Base-by-base conservation (phyloP, 352 stramenopile species). In the Blastocystis sp. region DNA sequence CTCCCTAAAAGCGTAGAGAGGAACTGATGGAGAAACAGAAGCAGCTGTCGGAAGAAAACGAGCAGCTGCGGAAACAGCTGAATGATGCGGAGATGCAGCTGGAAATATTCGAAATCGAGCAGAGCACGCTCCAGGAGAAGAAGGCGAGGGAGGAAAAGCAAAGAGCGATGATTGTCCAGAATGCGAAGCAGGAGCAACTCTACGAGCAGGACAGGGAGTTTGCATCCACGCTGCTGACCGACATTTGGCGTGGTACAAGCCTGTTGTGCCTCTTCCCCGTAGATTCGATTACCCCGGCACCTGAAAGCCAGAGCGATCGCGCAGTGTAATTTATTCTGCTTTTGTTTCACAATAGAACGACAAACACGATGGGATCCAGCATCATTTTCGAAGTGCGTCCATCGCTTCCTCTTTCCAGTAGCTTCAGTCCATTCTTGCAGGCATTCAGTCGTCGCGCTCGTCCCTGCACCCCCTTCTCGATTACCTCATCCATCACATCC, bases 51-150 rank as follows among this genome's bases (percentile, higher is more conserved):
- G 43, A 59, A 23, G 78, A 88, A 60, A 80, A 66, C 48, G 78
- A 88, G 17, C 43, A 80, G 41, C 52, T 88, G 43, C 62, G 43
- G 52, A 66, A 60, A 56, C 9, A 53, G 34, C 28, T 78, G 11
- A 48, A 77, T 53, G 65, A 60, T 1, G 28, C 78, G 5, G 60
- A 88, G 2, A 48, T 64, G 62, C 56, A 80, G 43, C 21, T 80
- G 62, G 78, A 88, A 74, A 69, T 80, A 23, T 28, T 60, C 17
- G 17, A 53, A 34, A 78, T 80, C 52, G 78, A 88, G 40, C 78
- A 71, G 10, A 11, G 61, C 19, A 40, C 45, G 48, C 19, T n/a
- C 4, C 4, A 9, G 53, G 62, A 87, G n/a, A 77, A 38, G 61
- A 62, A 64, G n/a, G 34, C n/a, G 7, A 81, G 45, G 23, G 74